Evolutionary conservation across 805 yeast genomes (phyloP).

Genomic region (Candida ficus): DNA sequence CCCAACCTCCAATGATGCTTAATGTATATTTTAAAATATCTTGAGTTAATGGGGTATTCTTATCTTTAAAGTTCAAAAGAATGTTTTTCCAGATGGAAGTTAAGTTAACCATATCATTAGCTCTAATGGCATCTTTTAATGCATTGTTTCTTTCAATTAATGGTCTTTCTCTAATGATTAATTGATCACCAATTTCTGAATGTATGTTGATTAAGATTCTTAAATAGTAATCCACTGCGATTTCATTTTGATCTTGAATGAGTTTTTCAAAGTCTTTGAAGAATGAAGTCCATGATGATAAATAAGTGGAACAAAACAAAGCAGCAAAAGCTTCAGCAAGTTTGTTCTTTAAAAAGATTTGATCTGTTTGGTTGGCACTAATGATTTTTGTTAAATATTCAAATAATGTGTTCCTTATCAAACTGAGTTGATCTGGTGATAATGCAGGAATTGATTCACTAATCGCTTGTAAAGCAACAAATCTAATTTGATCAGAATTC

Average conservation of each 20-base stretch:
- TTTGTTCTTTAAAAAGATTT: slow-evolving; percentile 47
- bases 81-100: slow-evolving; percentile 65
- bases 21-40: slow-evolving; percentile 56
- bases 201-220: slow-evolving; percentile 74
- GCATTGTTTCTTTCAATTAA: slow-evolving; percentile 58
- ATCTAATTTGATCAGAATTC: slow-evolving; percentile 25
- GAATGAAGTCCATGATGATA: slow-evolving; percentile 43
- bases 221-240: slow-evolving; percentile 58
- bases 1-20: slow-evolving; percentile 73
- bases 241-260: slow-evolving; percentile 24
- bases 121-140: slow-evolving; percentile 79
- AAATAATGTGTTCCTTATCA: slow-evolving; percentile 22
- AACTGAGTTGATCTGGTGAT: slow-evolving; percentile 14
- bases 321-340: slow-evolving; percentile 50
- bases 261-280: slow-evolving; percentile 44
- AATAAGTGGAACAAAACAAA: slow-evolving; percentile 45
- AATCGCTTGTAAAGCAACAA: slow-evolving; percentile 25
- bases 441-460: slow-evolving; percentile 21
- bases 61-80: slow-evolving; percentile 33
- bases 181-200: slow-evolving; percentile 89
- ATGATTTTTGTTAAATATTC: slow-evolving; percentile 18
- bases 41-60: slow-evolving; percentile 25
- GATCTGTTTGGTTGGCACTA: slow-evolving; percentile 25
- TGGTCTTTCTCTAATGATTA: slow-evolving; percentile 64
- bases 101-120: slow-evolving; percentile 63